phyloP scores from a whole-genome alignment of 805 yeast species.

The Candida xyloterini region DNA sequence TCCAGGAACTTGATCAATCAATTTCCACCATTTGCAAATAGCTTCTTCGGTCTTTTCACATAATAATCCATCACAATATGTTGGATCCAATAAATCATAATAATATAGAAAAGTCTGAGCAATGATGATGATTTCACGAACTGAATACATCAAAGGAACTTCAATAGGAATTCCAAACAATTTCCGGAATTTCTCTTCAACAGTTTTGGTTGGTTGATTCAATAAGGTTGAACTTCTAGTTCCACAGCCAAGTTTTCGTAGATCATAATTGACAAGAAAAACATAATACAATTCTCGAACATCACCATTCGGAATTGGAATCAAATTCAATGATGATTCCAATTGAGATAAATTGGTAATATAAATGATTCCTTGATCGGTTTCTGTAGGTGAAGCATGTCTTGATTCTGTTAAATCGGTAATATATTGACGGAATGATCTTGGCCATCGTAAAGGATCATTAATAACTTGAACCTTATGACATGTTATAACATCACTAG shows the following conservation, averaged over 20 bases:
- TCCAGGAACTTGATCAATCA: slow-evolving; percentile 36
- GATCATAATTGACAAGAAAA: slow-evolving; percentile 72
- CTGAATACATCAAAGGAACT: slow-evolving; percentile 63
- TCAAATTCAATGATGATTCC: slow-evolving; percentile 62
- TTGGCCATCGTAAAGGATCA: slow-evolving; percentile 45
- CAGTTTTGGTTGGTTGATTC: slow-evolving; percentile 70
- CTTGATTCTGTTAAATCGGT: slow-evolving; percentile 57
- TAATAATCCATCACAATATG: slow-evolving; percentile 77
- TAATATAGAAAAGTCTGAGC: slow-evolving; percentile 76
- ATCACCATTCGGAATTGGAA: slow-evolving; percentile 65
- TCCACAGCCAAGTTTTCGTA: slow-evolving; percentile 75
- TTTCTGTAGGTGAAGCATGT: slow-evolving; percentile 66
- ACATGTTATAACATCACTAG: slow-evolving; percentile 59
- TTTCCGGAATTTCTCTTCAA: slow-evolving; percentile 77
- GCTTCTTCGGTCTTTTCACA: slow-evolving; percentile 78
- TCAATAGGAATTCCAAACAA: slow-evolving; percentile 57
- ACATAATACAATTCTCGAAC: slow-evolving; percentile 42
- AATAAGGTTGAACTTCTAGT: slow-evolving; percentile 78
- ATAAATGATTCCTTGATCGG: slow-evolving; percentile 59
- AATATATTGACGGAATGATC: slow-evolving; percentile 55
- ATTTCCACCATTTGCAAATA: slow-evolving; percentile 75
- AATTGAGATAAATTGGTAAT: slow-evolving; percentile 81
- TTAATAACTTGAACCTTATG: slow-evolving; percentile 53
- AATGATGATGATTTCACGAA: slow-evolving; percentile 66
- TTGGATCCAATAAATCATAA: slow-evolving; percentile 67